Evolutionary conservation across 2,329 filamentous ascomycete species (phyloP), one percentile per base, ranked within the genome.

Genomic region (Fonsecaea pedrosoi): DNA sequence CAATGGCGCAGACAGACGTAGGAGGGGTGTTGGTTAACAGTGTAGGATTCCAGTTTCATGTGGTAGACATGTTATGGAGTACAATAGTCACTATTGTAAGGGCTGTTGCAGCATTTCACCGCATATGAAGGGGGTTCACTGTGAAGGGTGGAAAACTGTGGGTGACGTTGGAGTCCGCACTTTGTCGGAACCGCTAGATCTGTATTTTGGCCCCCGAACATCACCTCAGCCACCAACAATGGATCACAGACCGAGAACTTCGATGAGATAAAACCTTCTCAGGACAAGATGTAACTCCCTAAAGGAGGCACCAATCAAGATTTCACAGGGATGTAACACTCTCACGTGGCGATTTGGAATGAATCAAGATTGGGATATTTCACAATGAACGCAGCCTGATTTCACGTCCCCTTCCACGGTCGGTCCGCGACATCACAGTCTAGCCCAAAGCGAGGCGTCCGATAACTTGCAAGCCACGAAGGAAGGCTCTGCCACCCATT

Each of bases 101-200:
- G 15, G 18, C 45, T 12, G 18, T 25, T 10, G 45, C 9, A 50
- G 45, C 45, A 50, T 50, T 50, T 21, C 45, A 50, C 18, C 45
- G 45, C 18, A 50, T 4, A 50, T 5, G 21, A 50, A 50, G 21
- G 45, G 18, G 45, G 21, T 18, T n/a, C 9, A 25, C 12, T 50
- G 45, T 30, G 45, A 50, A 50, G 21, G 21, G 25, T 50, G 45
- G 45, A 50, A 50, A 50, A 12, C 45, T 50, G 45, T 21, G 45
- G 45, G 45, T 50, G 18, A 50, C 45, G 45, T 50, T 50, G 45
- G 45, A 50, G 45, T 25, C 21, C 45, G 45, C 45, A 50, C 21
- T 50, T 25, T 30, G 21, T 50, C 45, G 45, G 45, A 50, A 30
- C 2, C 45, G 45, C 45, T 50, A 50, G 45, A 50, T 50, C 45